These are phyloP conservation scores for Aureococcus anophagefferens DNA, from an alignment of 108 stramenopile genomes.

Conservation along the genomic window DNA sequence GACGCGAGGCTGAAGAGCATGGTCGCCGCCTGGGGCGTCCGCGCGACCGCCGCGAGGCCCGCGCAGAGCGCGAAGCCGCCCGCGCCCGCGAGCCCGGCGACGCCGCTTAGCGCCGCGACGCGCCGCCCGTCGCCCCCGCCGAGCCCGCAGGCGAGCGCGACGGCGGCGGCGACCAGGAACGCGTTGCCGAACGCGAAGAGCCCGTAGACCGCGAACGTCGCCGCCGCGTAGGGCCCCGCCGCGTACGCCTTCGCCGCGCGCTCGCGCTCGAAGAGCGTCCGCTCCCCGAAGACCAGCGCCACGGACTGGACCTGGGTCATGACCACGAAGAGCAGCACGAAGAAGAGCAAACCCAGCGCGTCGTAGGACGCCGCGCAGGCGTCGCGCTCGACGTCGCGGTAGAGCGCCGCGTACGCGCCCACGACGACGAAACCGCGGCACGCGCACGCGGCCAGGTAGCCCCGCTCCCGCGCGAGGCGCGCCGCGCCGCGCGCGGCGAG, in stretches of 20 bases:
- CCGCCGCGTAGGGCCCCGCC: constrained; percentile 13
- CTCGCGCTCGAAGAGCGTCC: constrained; percentile 22
- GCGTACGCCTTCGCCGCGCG: constrained; percentile 15
- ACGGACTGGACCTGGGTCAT: constrained; percentile 6
- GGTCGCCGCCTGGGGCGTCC: constrained; percentile 6
- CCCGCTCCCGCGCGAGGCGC: too few species aligned
- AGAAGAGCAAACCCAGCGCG: background rate
- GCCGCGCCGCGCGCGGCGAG: too few species aligned
- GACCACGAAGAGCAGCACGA: constrained; percentile 11
- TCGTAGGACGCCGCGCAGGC: background rate
- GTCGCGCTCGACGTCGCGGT: background rate
- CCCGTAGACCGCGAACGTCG: constrained; percentile 1
- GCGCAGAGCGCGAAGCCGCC: constrained; percentile 1
- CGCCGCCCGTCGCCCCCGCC: background rate
- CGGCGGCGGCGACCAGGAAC: background rate
- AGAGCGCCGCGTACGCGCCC: background rate
- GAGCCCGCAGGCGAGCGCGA: too few species aligned
- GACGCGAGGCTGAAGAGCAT: background rate
- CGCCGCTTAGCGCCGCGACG: background rate
- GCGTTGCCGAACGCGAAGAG: background rate
- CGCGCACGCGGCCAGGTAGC: background rate
- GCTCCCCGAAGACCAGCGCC: constrained; percentile 15
- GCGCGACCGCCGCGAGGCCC: background rate
- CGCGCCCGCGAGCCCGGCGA: constrained; percentile 1
- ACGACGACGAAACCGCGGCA: constrained; percentile 5